These are phyloP conservation scores for Eleusine coracana DNA, from an alignment of 176 grass and related monocot genomes.

Conservation along the genomic window DNA sequence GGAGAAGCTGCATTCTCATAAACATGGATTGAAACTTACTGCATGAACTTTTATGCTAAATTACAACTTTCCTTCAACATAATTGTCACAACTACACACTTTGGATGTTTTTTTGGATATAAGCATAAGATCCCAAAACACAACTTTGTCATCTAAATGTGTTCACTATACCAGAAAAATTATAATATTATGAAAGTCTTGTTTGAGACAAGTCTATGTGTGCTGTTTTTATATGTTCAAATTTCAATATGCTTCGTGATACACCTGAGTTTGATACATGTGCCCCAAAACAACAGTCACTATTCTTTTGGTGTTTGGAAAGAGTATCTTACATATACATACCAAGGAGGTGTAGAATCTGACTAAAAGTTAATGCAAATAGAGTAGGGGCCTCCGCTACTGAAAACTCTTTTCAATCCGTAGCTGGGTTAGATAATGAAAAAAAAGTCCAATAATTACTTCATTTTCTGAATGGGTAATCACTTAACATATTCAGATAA, in stretches of 20 bases:
- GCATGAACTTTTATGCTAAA: not conserved
- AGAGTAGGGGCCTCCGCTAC: not conserved
- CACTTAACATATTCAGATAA: not conserved
- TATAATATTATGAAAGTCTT: not conserved
- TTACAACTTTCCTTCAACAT: not conserved
- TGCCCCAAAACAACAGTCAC: not conserved
- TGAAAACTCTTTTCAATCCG: not conserved
- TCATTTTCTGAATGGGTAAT: not conserved
- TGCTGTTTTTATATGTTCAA: no score
- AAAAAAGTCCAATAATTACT: not conserved
- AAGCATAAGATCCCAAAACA: not conserved
- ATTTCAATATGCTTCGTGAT: not conserved
- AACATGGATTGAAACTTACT: not conserved
- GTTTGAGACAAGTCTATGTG: not conserved
- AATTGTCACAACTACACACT: not conserved
- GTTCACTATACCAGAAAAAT: not conserved
- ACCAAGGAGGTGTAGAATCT: not conserved
- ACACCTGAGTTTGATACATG: not conserved
- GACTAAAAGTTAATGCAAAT: not conserved
- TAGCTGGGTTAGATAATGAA: not conserved
- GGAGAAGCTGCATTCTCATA: not conserved
- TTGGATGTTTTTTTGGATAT: not conserved
- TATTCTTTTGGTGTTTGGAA: not conserved
- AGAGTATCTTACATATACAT: not conserved
- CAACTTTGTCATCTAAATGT: not conserved